Base-by-base conservation (phyloP, 441 rosid genomes). In the Pelargonium citronellum region DNA sequence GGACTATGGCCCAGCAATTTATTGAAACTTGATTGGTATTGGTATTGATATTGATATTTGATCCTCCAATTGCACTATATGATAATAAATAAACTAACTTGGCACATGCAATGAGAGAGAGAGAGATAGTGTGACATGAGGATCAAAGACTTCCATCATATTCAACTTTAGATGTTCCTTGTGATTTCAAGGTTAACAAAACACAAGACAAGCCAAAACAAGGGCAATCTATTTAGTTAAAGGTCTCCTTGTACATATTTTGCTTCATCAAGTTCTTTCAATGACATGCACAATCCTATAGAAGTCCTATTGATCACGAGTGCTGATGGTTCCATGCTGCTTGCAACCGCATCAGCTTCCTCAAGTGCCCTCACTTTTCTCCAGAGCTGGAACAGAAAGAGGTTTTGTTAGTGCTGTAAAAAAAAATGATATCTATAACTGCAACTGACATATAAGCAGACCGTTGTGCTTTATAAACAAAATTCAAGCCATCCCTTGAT, bases 341-440 rank as follows among this genome's bases (percentile, higher is more conserved):
- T 30, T 30, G 37, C 37, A 30, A 47, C 66, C 47, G 74, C 71
- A 51, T 15, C 43, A 4, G 67, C 70, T 75, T 51, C 70, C 77
- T 81, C 75, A 91, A 73, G 66, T 80, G 75, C 87, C 82, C 71
- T 89, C 96, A 0, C 91, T 88, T 79, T 87, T 91, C 73, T 91
- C 96, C 83, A 91, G 70, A 34, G 97, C 97, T 91, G 94, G 79
- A 86, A 74, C 55, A 15, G 19, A 51, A 67, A 49, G 72, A 49
- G 27, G 9, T 13, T 15, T 44, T 46, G 64, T 64, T 27, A 71
- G 73, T 17, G 30, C 37, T 53, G 63, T 43, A 13, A 17, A 67
- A 0, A 30, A 30, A 5, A 30, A 30, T 3, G 37, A 30, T 30
- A 4, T 30, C 37, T 30, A 30, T 5, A 30, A 30, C 37, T 30